Evolutionary conservation across 768 basidiomycete genomes (phyloP), one percentile per base, ranked within the genome.

Genomic region (Kwoniella dendrophila): DNA sequence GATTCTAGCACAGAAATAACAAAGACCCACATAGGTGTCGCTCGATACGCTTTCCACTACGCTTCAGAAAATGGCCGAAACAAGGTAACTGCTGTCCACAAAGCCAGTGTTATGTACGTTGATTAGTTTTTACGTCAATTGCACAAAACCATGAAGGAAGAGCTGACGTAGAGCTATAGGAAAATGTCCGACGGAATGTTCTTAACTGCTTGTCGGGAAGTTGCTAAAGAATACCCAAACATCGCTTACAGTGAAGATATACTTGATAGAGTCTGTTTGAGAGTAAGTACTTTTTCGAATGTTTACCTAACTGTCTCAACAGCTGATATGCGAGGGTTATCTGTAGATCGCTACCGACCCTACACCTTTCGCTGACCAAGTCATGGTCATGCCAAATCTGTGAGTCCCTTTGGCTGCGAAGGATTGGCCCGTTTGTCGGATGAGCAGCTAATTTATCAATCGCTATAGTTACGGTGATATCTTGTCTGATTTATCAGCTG

Each of bases 181-280:
- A 97, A 97, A 88, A 92, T 98, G 90, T 98, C 95, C 20, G 96
- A 99, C 79, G 96, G 96, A 64, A 96, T 98, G 93, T 99, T 99
- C 85, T 83, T 99, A 80, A 89, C 91, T 40, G 96, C 96, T 24
- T 98, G 96, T 81, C 88, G 96, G 57, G 88, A 92, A 70, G 91
- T 99, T 40, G 88, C 95, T 4, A 93, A 95, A 78, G 93, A 92
- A 58, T 99, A 88, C 85, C 96, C 96, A 20, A 86, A 88, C 63
- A 86, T 99, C 73, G 83, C 85, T 41, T 99, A 98, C 78, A 93
- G 97, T 76, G 96, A 99, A 79, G 96, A 99, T 79, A 84, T 99
- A 50, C 84, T 99, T 63, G 96, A 99, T 80, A 88, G 95, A 68
- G 95, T 89, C 68, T 99, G 96, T 82, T 84, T 99, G 55, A 87